Evolutionary conservation across 495 filamentous ascomycete species (phyloP).

Genomic region (Penicillium dipodomyicola): DNA sequence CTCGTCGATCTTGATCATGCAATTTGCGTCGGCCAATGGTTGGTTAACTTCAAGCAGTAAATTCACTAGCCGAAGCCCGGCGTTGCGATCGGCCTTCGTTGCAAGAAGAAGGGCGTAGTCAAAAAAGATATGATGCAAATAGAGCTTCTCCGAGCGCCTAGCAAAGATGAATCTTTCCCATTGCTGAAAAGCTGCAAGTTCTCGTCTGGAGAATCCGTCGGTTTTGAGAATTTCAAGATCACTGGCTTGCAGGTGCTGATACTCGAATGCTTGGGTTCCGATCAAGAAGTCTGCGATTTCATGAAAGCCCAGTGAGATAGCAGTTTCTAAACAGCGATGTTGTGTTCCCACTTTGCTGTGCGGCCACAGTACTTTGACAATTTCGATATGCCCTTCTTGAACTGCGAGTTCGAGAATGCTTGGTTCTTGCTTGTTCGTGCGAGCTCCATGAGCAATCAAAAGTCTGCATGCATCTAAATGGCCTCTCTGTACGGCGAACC

Average conservation of each 20-base stretch:
- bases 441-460: background rate
- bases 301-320: conserved; percentile 1
- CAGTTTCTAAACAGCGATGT: background rate
- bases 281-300: conserved; percentile 1
- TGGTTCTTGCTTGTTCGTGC: background rate
- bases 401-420: background rate
- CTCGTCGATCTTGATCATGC: background rate
- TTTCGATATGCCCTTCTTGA: background rate
- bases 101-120: conserved; percentile 2
- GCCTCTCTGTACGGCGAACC: background rate
- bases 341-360: background rate
- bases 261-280: background rate
- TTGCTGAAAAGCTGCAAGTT: background rate
- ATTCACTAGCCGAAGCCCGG: conserved; percentile 1
- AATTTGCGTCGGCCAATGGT: conserved; percentile 1
- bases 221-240: background rate
- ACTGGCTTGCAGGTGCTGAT: background rate
- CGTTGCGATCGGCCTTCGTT: background rate
- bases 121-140: conserved; percentile 1
- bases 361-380: background rate
- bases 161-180: conserved; percentile 3
- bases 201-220: background rate
- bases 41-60: background rate
- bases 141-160: background rate
- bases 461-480: background rate